Conservation (phyloP, 768 basidiomycete genomes). For the Mycena pura region DNA sequence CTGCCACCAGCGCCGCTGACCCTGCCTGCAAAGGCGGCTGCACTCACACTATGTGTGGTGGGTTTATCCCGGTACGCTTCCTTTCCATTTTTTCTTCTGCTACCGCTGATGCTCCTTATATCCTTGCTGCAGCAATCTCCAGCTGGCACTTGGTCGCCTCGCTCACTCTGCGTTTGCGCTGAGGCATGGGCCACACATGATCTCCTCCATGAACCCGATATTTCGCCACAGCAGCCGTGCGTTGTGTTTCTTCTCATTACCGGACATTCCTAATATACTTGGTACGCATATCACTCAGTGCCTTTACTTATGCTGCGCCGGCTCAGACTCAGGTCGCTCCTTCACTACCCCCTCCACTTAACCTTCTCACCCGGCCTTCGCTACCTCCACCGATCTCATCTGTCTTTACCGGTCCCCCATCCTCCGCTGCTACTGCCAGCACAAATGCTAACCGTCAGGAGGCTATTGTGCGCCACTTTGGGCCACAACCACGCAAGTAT, state of each 20-base stretch:
- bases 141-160: neutral
- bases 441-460: neutral
- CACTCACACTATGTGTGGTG: neutral
- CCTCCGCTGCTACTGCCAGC: neutral
- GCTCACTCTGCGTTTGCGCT: neutral
- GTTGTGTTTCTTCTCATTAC: neutral
- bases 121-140: neutral
- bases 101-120: neutral
- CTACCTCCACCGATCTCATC: neutral
- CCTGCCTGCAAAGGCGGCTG: neutral
- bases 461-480: slow-evolving; percentile 1
- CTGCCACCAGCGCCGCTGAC: neutral
- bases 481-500: neutral
- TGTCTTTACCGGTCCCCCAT: neutral
- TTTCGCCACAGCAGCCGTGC: no score
- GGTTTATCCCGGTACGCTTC: neutral
- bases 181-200: neutral
- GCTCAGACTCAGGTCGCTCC: neutral
- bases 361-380: neutral
- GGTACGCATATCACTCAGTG: neutral
- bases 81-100: neutral
- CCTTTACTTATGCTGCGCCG: neutral
- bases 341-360: neutral
- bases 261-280: no score
- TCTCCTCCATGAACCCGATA: neutral